These are phyloP conservation scores for Viola pubescens DNA, from an alignment of 441 rosid genomes.

Conservation along the genomic window DNA sequence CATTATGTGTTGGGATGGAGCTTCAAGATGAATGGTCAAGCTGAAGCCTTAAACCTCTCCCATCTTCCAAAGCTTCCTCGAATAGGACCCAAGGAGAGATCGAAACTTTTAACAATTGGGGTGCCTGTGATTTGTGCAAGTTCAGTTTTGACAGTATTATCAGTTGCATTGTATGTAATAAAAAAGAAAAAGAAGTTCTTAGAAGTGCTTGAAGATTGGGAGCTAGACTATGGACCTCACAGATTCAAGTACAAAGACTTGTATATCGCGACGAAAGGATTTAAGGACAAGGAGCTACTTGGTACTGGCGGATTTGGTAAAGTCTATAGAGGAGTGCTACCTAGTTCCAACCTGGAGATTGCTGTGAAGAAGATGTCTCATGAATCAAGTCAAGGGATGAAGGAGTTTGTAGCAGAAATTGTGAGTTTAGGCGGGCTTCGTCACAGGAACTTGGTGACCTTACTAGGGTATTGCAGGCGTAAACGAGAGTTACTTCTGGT, in stretches of 20 bases:
- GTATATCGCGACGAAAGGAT: conserved; percentile 30
- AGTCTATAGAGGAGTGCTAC: conserved; percentile 25
- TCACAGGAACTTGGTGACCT: conserved; percentile 32
- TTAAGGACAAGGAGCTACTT: conserved; percentile 22
- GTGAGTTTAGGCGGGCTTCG: conserved; percentile 22
- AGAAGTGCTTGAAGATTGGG: conserved; percentile 35
- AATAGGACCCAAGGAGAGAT: conserved; percentile 14
- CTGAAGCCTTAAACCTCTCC: conserved; percentile 23
- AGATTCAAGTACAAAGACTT: conserved; percentile 28
- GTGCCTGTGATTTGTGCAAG: conserved; percentile 2
- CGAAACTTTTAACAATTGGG: conserved; percentile 10
- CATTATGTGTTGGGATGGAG: conserved; percentile 62
- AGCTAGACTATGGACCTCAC: conserved; percentile 20
- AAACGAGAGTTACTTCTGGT: conserved; percentile 31
- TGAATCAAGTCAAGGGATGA: conserved; percentile 24
- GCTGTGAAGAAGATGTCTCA: conserved; percentile 35
- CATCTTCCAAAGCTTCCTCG: conserved; percentile 29
- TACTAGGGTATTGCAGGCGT: conserved; percentile 32
- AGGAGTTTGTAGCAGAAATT: conserved; percentile 29
- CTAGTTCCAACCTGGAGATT: conserved; percentile 16
- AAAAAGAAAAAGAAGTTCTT: conserved; percentile 19
- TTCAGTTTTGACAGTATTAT: conserved; percentile 5
- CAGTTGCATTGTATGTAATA: conserved; percentile 2
- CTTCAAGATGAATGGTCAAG: conserved; percentile 35
- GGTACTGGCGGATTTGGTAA: conserved; percentile 35